Conservation (phyloP, 2,329 filamentous ascomycete species). For the Lasiodiplodia theobromae region DNA sequence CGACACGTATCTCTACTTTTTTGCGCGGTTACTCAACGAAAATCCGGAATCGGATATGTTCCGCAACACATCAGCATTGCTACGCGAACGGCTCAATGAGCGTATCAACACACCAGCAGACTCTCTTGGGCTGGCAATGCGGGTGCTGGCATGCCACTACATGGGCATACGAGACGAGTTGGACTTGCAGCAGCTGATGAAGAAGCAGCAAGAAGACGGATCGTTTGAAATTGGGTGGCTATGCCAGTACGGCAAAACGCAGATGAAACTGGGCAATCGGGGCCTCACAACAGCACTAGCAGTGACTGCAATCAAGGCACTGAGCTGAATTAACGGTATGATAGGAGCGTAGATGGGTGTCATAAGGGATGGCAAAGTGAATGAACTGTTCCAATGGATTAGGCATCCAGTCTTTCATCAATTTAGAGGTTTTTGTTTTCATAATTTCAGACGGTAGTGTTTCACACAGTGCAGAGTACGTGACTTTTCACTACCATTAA, state of each 20-base stretch:
- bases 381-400: no score
- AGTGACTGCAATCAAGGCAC: constrained; percentile 34
- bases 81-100: constrained; percentile 36
- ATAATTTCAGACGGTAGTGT: no score
- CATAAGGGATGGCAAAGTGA: no score
- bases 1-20: constrained; percentile 45
- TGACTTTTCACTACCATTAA: no score
- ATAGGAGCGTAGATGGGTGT: no score
- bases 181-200: constrained; percentile 35
- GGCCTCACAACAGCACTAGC: constrained; percentile 37
- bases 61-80: constrained; percentile 35
- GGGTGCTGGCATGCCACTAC: constrained; percentile 40
- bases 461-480: no score
- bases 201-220: constrained; percentile 44
- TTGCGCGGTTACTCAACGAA: constrained; percentile 36
- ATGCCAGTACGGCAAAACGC: constrained; percentile 34
- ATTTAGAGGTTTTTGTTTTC: no score
- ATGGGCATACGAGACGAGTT: constrained; percentile 34
- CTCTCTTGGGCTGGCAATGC: constrained; percentile 40
- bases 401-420: no score
- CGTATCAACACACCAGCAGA: constrained; percentile 37
- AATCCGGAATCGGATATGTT: constrained; percentile 36
- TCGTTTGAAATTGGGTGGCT: constrained; percentile 42
- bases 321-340: neutral
- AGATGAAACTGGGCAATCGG: constrained; percentile 36